Evolutionary conservation across 176 grass and related monocot species (phyloP), one percentile per base, ranked within the genome.

Genomic region (Oryza meyeriana): DNA sequence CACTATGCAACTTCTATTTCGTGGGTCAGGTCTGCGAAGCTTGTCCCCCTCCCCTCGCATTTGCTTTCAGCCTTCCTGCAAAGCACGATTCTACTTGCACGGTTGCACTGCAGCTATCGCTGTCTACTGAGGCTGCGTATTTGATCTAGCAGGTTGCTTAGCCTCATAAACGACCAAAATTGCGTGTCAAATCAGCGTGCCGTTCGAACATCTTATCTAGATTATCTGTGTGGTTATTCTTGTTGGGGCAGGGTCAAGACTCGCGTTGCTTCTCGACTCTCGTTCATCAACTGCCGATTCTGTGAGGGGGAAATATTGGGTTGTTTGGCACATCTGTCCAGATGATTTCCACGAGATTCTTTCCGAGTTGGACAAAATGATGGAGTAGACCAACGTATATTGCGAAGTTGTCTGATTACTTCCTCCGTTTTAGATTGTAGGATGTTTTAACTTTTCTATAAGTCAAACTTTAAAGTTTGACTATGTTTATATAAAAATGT

Each of bases 1-100:
- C 20, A 25, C 47, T 71, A 3, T 8, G 1, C 24, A 17, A 25
- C 33, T 58, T 79, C 68, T 80, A 58, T 86, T 58, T 25, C 26
- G 84, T 79, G 68, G 68, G 67, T n/a, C 57, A 71, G 66, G n/a
- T 12, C 33, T 4, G 65, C 36, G 50, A 78, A 35, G 6, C 74
- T 10, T 78, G 66, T 39, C 24, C 11, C 57, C 55, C 3, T 3
- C 9, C 12, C 8, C 1, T 12, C 8, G 36, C 75, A 10, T 72
- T 72, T 36, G 25, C 11, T 72, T 63, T 64, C 36, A 64, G 39
- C 55, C 10, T 61, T 62, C 62, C 50, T 45, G 36, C 69, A 13
- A 72, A 79, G 45, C 26, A 55, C 2, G 83, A 85, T 79, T 79
- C 75, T 26, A 7, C 40, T 3, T 9, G 52, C 55, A 8, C 18